A percentile compares a stretch with the other conserved stretches of the same genome.
These are phyloP conservation scores for Raffaelea arxii DNA, from an alignment of 2,329 filamentous ascomycete genomes.

Conservation along the genomic window DNA sequence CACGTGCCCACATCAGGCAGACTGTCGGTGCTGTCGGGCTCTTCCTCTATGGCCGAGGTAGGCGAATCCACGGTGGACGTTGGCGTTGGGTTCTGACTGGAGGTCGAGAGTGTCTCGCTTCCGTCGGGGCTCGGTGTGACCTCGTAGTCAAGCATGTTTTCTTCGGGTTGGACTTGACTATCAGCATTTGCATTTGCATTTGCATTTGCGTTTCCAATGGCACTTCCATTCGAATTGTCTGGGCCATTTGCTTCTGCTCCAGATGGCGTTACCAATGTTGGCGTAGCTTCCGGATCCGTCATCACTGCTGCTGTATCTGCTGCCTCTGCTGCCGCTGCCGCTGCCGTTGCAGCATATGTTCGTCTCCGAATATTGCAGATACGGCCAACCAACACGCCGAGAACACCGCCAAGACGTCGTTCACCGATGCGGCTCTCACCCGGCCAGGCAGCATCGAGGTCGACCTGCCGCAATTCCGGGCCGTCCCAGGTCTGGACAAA, in stretches of 20 bases:
- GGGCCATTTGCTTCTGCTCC: neutral
- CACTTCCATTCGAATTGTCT: neutral
- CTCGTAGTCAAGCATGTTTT: too few species aligned
- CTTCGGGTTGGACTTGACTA: too few species aligned
- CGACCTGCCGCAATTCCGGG: conserved; percentile 51
- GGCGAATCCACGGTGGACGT: neutral
- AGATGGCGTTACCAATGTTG: too few species aligned
- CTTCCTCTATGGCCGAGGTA: too few species aligned
- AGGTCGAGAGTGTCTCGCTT: too few species aligned
- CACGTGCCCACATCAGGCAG: too few species aligned
- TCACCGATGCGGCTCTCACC: conserved; percentile 50
- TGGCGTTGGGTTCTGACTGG: too few species aligned
- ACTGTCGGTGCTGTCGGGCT: too few species aligned
- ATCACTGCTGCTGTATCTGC: neutral
- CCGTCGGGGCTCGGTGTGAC: too few species aligned
- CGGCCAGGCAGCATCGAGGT: conserved; percentile 46
- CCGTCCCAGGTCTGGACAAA: conserved; percentile 57
- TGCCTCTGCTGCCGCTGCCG: neutral
- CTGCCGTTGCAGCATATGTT: neutral
- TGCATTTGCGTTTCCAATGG: too few species aligned
- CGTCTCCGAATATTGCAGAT: conserved; percentile 46
- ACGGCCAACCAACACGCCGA: conserved; percentile 58
- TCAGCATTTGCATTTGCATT: too few species aligned
- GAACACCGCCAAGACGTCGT: conserved; percentile 54
- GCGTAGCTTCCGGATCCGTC: too few species aligned